A percentile compares a stretch with the other conserved stretches of the same genome.
Evolutionary conservation across 2,329 filamentous ascomycete species (phyloP).

Genomic region (Cladosporium sp.): DNA sequence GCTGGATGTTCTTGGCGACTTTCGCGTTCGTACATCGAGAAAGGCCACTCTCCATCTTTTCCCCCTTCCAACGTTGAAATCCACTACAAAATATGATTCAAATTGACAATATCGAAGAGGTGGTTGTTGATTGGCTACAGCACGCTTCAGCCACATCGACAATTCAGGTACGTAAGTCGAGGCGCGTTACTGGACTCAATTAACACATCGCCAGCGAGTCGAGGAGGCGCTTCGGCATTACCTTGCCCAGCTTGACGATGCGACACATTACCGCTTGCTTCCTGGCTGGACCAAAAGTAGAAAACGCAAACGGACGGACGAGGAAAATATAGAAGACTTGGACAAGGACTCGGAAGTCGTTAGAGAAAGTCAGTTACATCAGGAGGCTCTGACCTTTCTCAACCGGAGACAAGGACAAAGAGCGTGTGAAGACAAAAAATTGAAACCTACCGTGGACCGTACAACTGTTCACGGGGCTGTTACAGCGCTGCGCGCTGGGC

Average conservation of each 20-base stretch:
- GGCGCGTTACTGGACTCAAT: background rate
- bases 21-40: background rate
- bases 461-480: background rate
- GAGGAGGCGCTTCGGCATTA: background rate
- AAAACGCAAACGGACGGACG: background rate
- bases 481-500: background rate
- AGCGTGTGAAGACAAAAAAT: background rate
- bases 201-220: background rate
- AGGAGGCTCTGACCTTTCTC: background rate
- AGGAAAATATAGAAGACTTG: background rate
- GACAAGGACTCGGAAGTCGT: background rate
- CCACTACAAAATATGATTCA: background rate
- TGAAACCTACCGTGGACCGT: background rate
- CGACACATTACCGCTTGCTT: background rate
- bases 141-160: background rate
- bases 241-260: background rate
- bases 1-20: background rate
- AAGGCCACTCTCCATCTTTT: background rate
- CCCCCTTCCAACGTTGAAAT: background rate
- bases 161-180: background rate
- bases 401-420: background rate
- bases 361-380: background rate
- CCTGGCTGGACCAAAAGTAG: background rate
- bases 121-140: background rate
- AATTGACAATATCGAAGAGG: background rate